Evolutionary conservation across 129 eudicot genomes (phyloP), one percentile per base, ranked within the genome.

Genomic region (Tagetes patula): DNA sequence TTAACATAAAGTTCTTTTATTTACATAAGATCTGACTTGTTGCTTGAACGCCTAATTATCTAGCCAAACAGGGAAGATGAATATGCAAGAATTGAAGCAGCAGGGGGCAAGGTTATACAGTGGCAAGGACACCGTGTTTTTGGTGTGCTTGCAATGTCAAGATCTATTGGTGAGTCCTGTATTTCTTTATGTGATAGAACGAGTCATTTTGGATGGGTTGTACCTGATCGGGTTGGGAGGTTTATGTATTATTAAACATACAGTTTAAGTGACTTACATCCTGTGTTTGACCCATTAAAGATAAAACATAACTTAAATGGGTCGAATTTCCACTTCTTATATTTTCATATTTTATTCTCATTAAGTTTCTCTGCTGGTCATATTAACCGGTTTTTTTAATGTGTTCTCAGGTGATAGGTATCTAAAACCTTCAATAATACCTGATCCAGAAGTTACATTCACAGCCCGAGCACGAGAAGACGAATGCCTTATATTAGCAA

Each of bases 121-220:
- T 94, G 98, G 98, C 85, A 94, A 36, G 97, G 98, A 9, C 94
- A 85, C 69, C 96, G 98, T 71, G 96, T 94, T 49, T 85, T 88
- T 70, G 98, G 98, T 0, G 98, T 94, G 69, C 98, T 94, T 79
- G 98, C 98, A 6, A 88, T 91, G 91, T 94, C 97, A 11, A 86
- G 98, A 67, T 90, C 98, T 41, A 94, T 94, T 47, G 98, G 98
- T 94, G 82, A 71, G 95, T 73, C 38, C 20, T 33, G 0, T 34
- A 0, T 73, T 12, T 5, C 11, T 47, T 13, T 6, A 12, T 13
- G 60, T 13, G 56, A 13, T 6, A 10, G 14, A 48, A 34, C 1
- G 4, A 42, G 14, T 69, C 6, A 6, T 36, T 53, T n/a, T 36
- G 56, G 10, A 45, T 62, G 31, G 32, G 11, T 37, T 13, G 45